A percentile compares a stretch with the other conserved stretches of the same genome.
Conservation (phyloP, 1,139 yeast species). For the Nakaseomyces nivariensis region DNA sequence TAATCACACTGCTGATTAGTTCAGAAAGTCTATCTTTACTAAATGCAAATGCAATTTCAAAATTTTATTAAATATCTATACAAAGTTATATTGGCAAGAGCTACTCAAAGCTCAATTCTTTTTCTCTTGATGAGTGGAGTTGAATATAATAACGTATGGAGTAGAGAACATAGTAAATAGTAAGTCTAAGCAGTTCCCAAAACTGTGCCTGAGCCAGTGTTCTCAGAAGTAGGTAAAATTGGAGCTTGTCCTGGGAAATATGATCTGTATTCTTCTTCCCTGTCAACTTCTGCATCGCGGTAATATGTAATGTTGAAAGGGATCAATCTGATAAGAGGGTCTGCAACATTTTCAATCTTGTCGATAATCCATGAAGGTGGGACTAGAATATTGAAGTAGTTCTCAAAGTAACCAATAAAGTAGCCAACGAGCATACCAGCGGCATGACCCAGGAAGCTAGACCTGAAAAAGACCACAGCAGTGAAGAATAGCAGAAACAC, state of each 20-base stretch:
- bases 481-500: constrained; percentile 42
- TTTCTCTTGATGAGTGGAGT: no score
- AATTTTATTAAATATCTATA: no score
- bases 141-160: no score
- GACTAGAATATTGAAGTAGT: constrained; percentile 37
- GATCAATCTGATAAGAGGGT: constrained; percentile 40
- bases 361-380: constrained; percentile 54
- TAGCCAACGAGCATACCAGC: constrained; percentile 47
- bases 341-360: constrained; percentile 53
- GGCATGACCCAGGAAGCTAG: constrained; percentile 68
- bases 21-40: no score
- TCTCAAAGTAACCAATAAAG: constrained; percentile 37
- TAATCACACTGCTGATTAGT: no score
- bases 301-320: constrained; percentile 46
- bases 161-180: no score
- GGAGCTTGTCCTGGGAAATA: constrained; percentile 7
- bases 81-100: no score
- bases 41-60: no score
- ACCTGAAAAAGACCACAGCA: constrained; percentile 42
- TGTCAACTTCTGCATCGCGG: constrained; percentile 46
- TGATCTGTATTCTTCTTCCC: constrained; percentile 21
- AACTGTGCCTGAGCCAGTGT: constrained; percentile 13
- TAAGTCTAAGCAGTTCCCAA: constrained; percentile 3
- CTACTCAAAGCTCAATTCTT: no score
- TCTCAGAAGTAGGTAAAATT: constrained; percentile 14